Base-by-base conservation (phyloP, 2,329 filamentous ascomycete species). In the Blastomyces percursus region DNA sequence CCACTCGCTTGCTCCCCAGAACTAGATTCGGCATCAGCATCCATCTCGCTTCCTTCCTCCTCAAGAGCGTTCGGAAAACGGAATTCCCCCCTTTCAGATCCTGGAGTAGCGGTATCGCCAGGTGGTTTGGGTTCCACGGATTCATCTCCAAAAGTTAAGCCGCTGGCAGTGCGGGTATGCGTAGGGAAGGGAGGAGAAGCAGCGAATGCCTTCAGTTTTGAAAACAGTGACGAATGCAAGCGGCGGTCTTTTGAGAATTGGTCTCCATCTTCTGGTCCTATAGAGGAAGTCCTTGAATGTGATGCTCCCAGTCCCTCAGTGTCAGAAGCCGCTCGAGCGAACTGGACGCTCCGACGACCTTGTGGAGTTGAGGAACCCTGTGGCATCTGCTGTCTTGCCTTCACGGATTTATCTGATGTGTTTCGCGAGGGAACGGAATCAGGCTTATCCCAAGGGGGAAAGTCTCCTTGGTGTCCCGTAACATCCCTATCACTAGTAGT, bases 11-110 rank as follows among this genome's bases (percentile, higher is more conserved):
- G 82, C 71, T 96, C 92, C 60, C 91, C 90, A 0, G 86, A 89
- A 54, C 91, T 96, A 71, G 94, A 90, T 72, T 96, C 92, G 1
- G 87, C 90, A 72, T 94, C 90, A 0, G 88, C 86, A 70, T 89
- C 87, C 16, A 81, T 85, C 72, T 92, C 90, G 72, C 86, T 89
- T 24, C 84, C 85, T 63, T 82, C 81, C 66, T 84, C 82, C 51
- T 77, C 74, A 62, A 85, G 72, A 0, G 81, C 84, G 24, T 81
- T 78, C 11, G 82, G 82, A 66, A 84, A 78, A 62, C 79, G 78
- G 56, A 79, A 76, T 38, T 77, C 76, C 35, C 76, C 77, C 64
- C 77, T 74, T 69, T 82, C 80, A n/a, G 78, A 78, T 19, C 73
- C 74, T 5, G 80, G 79, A 0, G 79, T 80, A 27, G 77, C 71